phyloP scores from a whole-genome alignment of 768 basidiomycete genomes.

The Gloeostereum incarnatum region DNA sequence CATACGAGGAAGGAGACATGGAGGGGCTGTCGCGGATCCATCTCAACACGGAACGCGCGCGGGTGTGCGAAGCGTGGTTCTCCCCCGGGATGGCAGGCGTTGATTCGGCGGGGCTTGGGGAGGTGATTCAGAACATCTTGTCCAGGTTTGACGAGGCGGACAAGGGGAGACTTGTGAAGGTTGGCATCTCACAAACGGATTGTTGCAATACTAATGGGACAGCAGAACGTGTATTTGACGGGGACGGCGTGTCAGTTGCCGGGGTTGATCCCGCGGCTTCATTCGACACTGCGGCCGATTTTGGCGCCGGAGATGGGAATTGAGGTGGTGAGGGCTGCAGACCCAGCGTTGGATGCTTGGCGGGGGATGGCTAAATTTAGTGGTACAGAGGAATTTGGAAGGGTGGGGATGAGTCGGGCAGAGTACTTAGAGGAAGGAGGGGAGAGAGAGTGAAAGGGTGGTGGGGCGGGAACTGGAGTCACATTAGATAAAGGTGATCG shows the following conservation, averaged over 20 bases:
- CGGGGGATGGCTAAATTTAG: slow-evolving; percentile 82
- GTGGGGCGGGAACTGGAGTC: slow-evolving; percentile 94
- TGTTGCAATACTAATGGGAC: neutral
- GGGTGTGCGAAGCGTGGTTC: slow-evolving; percentile 90
- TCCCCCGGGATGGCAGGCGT: slow-evolving; percentile 91
- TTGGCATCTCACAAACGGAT: slow-evolving; percentile 16
- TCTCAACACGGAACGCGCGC: slow-evolving; percentile 82
- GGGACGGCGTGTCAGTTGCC: slow-evolving; percentile 74
- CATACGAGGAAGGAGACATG: slow-evolving; percentile 67
- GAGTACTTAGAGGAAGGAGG: slow-evolving; percentile 91
- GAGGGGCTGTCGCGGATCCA: slow-evolving; percentile 71
- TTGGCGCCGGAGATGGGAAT: slow-evolving; percentile 78
- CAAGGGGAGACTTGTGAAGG: slow-evolving; percentile 68
- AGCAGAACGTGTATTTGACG: slow-evolving; percentile 83
- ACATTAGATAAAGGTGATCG: too few species aligned
- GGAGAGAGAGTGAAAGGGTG: slow-evolving; percentile 81
- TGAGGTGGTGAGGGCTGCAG: slow-evolving; percentile 47
- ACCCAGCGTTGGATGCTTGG: slow-evolving; percentile 80
- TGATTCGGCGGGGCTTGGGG: slow-evolving; percentile 91
- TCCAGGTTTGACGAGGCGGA: slow-evolving; percentile 60
- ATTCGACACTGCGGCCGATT: slow-evolving; percentile 72
- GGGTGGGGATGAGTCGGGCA: slow-evolving; percentile 54
- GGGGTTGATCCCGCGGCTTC: slow-evolving; percentile 57
- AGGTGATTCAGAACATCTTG: slow-evolving; percentile 81
- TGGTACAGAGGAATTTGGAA: slow-evolving; percentile 40